These are phyloP conservation scores for Xylaria venustula DNA, from an alignment of 495 filamentous ascomycete species.

Conservation along the genomic window DNA sequence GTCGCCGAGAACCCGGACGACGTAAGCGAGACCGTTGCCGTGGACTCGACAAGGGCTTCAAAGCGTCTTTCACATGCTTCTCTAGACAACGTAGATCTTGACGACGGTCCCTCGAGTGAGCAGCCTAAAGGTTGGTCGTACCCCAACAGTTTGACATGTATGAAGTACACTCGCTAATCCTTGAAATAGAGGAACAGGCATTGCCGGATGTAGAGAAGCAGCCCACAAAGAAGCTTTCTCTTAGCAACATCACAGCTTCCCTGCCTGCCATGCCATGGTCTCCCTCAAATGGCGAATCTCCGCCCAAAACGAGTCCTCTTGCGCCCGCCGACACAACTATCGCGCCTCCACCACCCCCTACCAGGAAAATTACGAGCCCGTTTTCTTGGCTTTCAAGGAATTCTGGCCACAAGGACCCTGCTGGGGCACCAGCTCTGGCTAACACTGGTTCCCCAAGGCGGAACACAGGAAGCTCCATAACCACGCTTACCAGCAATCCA, in stretches of 20 bases:
- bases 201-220: conserved; percentile 20
- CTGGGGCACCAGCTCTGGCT: conserved; percentile 50
- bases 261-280: conserved; percentile 58
- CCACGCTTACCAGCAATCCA: conserved; percentile 69
- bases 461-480: conserved; percentile 74
- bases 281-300: conserved; percentile 36
- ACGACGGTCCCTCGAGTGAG: conserved; percentile 50
- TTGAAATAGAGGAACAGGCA: conserved; percentile 12
- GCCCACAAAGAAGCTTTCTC: conserved; percentile 42
- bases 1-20: conserved; percentile 14
- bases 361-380: conserved; percentile 72
- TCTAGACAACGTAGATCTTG: conserved; percentile 69
- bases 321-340: conserved; percentile 40
- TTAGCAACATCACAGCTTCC: conserved; percentile 46
- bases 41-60: conserved; percentile 57
- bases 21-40: conserved; percentile 35
- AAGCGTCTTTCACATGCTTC: conserved; percentile 64
- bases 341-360: conserved; percentile 41
- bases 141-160: background rate
- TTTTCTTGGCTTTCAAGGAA: conserved; percentile 85
- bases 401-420: conserved; percentile 59
- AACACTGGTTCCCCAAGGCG: conserved; percentile 45
- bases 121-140: conserved; percentile 25
- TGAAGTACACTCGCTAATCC: background rate
- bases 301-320: conserved; percentile 33